A percentile compares a stretch with the other conserved stretches of the same genome.
phyloP scores from a whole-genome alignment of 2,329 filamentous ascomycete species.

The Polytolypa hystricis region DNA sequence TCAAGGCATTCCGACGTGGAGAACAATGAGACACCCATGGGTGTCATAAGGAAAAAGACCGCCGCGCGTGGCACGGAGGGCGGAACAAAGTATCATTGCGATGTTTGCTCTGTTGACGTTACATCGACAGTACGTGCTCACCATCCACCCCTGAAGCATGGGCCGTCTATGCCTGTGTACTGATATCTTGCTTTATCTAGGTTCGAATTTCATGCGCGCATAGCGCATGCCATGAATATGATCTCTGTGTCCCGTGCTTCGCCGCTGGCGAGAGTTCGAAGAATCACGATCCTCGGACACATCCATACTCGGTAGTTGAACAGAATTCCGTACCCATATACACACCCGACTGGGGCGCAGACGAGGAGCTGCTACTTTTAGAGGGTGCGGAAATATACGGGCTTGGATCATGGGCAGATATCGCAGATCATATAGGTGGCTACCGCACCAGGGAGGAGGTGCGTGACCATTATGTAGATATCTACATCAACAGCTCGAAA shows the following conservation, averaged over 20 bases:
- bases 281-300: constrained; percentile 74
- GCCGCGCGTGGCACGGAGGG: constrained; percentile 74
- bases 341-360: constrained; percentile 86
- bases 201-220: constrained; percentile 91
- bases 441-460: constrained; percentile 93
- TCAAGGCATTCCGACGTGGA: no score
- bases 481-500: constrained; percentile 68
- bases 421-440: constrained; percentile 94
- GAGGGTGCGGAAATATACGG: constrained; percentile 96
- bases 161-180: not conserved
- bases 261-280: constrained; percentile 68
- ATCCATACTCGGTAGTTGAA: constrained; percentile 88
- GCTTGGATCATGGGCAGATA: constrained; percentile 92
- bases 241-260: constrained; percentile 94
- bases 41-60: constrained; percentile 92
- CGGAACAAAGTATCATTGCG: constrained; percentile 91
- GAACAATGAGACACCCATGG: constrained; percentile 49
- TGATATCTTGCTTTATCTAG: no score
- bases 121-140: constrained; percentile 70
- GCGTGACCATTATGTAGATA: constrained; percentile 81
- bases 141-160: not conserved
- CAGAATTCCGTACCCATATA: constrained; percentile 98
- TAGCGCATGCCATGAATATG: constrained; percentile 77
- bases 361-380: constrained; percentile 85
- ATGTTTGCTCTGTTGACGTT: constrained; percentile 92